Evolutionary conservation across 1,284 basidiomycete species (phyloP), one percentile per base, ranked within the genome.

Genomic region (Ustilago crameri): DNA sequence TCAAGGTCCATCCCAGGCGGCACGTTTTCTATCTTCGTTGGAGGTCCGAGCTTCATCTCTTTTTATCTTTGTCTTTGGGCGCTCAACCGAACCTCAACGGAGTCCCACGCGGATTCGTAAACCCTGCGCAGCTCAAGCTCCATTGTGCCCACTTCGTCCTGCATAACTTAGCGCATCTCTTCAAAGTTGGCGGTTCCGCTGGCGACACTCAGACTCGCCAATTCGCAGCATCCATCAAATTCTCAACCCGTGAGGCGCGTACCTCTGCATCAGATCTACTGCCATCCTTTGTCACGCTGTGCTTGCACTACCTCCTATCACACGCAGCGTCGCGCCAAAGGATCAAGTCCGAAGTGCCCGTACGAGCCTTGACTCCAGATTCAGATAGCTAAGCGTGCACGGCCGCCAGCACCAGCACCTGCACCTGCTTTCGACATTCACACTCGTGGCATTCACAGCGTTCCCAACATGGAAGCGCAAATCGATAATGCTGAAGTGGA

Each of bases 381-480:
- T 5, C 30, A 30, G 5, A 30, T 30, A 30, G 30, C 30, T 30
- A 30, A 30, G 12, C 30, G 30, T 12, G 30, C 30, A 30, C 30
- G 30, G 30, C 5, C 30, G 7, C 30, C 30, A 30, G 7, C 30
- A 5, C 30, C 41, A 18, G 22, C 41, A 42, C 18, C 22, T 10
- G 5, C 41, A 42, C 23, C 41, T 40, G 38, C 17, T 9, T 40
- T 40, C 5, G 15, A 40, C 18, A 7, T 18, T 20, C 38, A 40
- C n/a, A n/a, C n/a, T n/a, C n/a, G n/a, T n/a, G n/a, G n/a, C n/a
- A n/a, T n/a, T n/a, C n/a, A n/a, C n/a, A n/a, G n/a, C 23, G 18
- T 22, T 9, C 30, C 27, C 47, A 51, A 40, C 24, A 65, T 65
- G 62, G 32, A 51, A 26, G 46, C 46, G 9, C 53, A 51, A 12